Percentiles rank a stretch among this genome's conserved stretches.
These are phyloP conservation scores for Sphaerulina vaccinii DNA, from an alignment of 2,329 filamentous ascomycete species.

Conservation along the genomic window DNA sequence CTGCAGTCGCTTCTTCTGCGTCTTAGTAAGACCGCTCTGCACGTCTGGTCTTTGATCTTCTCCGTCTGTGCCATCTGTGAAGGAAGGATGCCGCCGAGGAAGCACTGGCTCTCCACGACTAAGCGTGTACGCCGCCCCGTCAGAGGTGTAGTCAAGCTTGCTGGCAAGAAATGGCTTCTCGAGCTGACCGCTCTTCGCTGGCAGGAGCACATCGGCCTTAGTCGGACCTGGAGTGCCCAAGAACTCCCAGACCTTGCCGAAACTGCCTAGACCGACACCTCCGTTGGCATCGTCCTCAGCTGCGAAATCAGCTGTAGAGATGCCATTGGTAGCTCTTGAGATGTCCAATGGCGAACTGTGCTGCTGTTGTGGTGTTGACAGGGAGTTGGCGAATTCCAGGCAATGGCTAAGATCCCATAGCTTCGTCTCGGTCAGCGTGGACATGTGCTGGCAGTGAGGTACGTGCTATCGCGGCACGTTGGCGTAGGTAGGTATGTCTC, in stretches of 20 bases:
- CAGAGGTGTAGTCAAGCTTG: constrained; percentile 43
- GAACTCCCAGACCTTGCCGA: constrained; percentile 47
- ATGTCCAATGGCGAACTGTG: constrained; percentile 1
- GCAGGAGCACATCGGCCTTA: neutral
- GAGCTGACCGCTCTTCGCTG: neutral
- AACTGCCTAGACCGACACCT: constrained; percentile 43
- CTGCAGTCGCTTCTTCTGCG: constrained; percentile 39
- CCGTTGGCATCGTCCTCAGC: constrained; percentile 14
- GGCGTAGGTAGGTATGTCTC: constrained; percentile 10
- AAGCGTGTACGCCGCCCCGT: constrained; percentile 41
- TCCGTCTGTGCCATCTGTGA: constrained; percentile 26
- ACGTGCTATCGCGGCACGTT: constrained; percentile 21
- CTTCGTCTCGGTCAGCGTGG: constrained; percentile 36
- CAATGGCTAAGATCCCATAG: constrained; percentile 50
- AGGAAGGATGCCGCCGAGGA: constrained; percentile 4
- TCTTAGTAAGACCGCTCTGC: constrained; percentile 35
- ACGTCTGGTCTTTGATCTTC: constrained; percentile 23
- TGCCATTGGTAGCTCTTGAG: neutral
- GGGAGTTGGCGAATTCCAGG: constrained; percentile 42
- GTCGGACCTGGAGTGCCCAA: constrained; percentile 38
- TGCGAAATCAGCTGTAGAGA: neutral
- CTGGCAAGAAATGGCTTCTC: constrained; percentile 9
- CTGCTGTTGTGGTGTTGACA: constrained; percentile 16
- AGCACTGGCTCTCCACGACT: constrained; percentile 3
- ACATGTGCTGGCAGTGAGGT: constrained; percentile 27